Evolutionary conservation across 2,329 filamentous ascomycete genomes (phyloP), one percentile per base, ranked within the genome.

Genomic region (Sporothrix curviconia): DNA sequence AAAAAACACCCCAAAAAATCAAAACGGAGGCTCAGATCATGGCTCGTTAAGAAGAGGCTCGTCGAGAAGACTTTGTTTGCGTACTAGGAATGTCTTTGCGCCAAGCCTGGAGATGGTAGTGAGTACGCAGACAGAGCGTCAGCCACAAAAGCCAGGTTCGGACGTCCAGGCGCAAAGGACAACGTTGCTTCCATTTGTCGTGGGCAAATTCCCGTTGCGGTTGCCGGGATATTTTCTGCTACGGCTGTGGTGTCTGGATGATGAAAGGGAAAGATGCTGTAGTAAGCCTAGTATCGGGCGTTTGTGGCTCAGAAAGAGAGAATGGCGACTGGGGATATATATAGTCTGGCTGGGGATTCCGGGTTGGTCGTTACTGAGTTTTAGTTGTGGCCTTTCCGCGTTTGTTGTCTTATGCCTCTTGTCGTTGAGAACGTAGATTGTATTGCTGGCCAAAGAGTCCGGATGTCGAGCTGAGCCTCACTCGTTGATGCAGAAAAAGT

Each of bases 71-170:
- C n/a, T n/a, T n/a, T n/a, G n/a, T n/a, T 37, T 52, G 55, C 61
- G 37, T 63, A 63, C 61, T 59, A 47, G 58, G 59, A 55, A 55
- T 60, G 49, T 60, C 60, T 28, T 60, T n/a, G 61, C 52, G 47
- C 32, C 4, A 57, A 30, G 7, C 47, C 57, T 11, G 59, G 47
- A 22, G 58, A 57, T 17, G 59, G 53, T 39, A 60, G 43, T 7
- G 60, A 43, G 28, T 52, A 63, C 36, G 54, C 44, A 8, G 60
- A 42, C 24, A 63, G 52, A 4, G 56, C 28, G 15, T 50, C 58
- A 37, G 61, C 28, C 6, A 56, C 57, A 30, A 59, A 42, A 17
- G 46, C 36, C 49, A 55, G 25, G 28, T 25, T 47, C 17, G 56
- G 46, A 22, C 36, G 54, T 54, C 50, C 55, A 57, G 28, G 43